Evolutionary conservation across 495 filamentous ascomycete genomes (phyloP).

Genomic region (Penicillium ochrochloron): DNA sequence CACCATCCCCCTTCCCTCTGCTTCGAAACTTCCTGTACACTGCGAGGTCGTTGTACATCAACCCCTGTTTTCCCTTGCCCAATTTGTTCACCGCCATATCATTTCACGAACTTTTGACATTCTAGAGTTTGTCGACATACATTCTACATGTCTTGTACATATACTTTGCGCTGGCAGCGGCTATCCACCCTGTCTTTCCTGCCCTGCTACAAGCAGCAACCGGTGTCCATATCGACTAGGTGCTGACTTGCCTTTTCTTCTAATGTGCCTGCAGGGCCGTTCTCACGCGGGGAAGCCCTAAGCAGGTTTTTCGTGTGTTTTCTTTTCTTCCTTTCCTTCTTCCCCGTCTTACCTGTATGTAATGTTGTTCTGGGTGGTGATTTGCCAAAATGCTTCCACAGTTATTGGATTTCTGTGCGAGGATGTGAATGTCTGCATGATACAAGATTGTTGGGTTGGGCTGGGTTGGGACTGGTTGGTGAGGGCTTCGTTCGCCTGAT

Average conservation of each 20-base stretch:
- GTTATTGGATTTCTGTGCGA: constrained; percentile 16
- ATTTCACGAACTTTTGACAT: constrained; percentile 21
- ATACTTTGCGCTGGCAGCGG: constrained; percentile 25
- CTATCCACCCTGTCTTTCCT: constrained; percentile 4
- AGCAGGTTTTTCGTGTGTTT: background rate
- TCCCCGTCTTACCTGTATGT: constrained; percentile 33
- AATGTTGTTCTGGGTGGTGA: constrained; percentile 30
- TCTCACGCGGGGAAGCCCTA: background rate
- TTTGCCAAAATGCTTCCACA: constrained; percentile 21
- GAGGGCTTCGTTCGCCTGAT: constrained; percentile 5
- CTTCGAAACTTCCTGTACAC: constrained; percentile 27
- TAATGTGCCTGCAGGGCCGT: constrained; percentile 10
- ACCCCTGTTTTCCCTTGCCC: constrained; percentile 11
- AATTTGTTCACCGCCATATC: constrained; percentile 16
- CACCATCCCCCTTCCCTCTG: background rate
- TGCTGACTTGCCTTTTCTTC: constrained; percentile 7
- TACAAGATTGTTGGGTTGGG: constrained; percentile 21
- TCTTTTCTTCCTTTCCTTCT: constrained; percentile 15
- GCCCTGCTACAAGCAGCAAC: background rate
- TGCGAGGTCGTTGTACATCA: constrained; percentile 35
- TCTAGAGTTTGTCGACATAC: constrained; percentile 32
- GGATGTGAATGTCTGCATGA: constrained; percentile 21
- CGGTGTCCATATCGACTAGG: background rate
- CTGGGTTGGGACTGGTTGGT: constrained; percentile 12
- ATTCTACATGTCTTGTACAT: constrained; percentile 38